Evolutionary conservation across 1,139 yeast species (phyloP).

Genomic region (Hanseniaspora uvarum): DNA sequence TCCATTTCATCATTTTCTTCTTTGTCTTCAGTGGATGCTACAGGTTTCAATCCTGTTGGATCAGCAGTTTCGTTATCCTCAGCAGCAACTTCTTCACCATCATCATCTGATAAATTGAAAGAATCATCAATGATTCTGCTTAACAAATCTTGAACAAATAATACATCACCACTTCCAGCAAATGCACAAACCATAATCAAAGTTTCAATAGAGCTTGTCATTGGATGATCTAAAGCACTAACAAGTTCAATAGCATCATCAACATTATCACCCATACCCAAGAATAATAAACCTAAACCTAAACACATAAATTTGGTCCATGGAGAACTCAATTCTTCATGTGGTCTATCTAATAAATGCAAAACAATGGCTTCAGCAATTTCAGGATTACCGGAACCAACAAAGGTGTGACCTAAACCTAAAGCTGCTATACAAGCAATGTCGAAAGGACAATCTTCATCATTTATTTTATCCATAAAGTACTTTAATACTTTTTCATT

Average conservation of each 20-base stretch:
- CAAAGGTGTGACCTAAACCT: slow-evolving; percentile 87
- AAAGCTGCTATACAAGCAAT: slow-evolving; percentile 78
- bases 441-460: slow-evolving; percentile 56
- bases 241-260: slow-evolving; percentile 92
- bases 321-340: slow-evolving; percentile 64
- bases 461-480: slow-evolving; percentile 38
- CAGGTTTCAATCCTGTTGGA: slow-evolving; percentile 16
- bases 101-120: slow-evolving; percentile 36
- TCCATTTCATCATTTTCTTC: slow-evolving; percentile 26
- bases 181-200: slow-evolving; percentile 87
- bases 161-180: slow-evolving; percentile 96
- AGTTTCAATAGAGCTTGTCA: slow-evolving; percentile 79
- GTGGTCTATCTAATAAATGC: slow-evolving; percentile 77
- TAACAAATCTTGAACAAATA: slow-evolving; percentile 82
- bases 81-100: slow-evolving; percentile 39
- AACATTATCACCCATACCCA: slow-evolving; percentile 91
- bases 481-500: slow-evolving; percentile 66
- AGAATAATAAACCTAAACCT: slow-evolving; percentile 81
- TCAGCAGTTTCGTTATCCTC: slow-evolving; percentile 23
- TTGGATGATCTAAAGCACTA: slow-evolving; percentile 91
- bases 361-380: slow-evolving; percentile 83
- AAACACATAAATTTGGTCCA: slow-evolving; percentile 86
- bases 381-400: slow-evolving; percentile 93
- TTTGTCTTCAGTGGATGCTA: slow-evolving; percentile 21
- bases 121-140: slow-evolving; percentile 72